Conservation (phyloP, 2,329 filamentous ascomycete genomes). For the Apiospora koreana region DNA sequence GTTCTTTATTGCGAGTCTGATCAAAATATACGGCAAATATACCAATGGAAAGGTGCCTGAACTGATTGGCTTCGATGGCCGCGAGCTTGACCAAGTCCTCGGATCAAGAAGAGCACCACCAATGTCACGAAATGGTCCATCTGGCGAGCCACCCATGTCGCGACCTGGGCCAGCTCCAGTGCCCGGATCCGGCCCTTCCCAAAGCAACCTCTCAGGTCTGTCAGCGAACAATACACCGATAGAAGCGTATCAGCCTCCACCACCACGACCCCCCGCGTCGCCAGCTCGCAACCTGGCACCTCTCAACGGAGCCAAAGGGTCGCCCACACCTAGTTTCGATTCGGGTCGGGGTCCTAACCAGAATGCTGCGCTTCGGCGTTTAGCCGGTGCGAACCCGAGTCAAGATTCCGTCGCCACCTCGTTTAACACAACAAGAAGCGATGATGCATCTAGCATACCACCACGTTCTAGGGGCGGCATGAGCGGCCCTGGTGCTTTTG, state of each 20-base stretch:
- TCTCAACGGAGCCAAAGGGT: conserved; percentile 41
- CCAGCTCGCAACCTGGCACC: conserved; percentile 35
- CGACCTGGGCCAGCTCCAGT: conserved; percentile 16
- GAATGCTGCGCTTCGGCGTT: conserved; percentile 44
- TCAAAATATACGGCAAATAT: conserved; percentile 97
- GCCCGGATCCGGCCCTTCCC: neutral
- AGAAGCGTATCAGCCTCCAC: conserved; percentile 24
- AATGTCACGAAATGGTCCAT: conserved; percentile 18
- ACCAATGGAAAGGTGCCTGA: conserved; percentile 82
- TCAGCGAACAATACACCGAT: conserved; percentile 15
- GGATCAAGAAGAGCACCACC: conserved; percentile 53
- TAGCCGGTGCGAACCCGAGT: conserved; percentile 54
- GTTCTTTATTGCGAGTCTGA: conserved; percentile 93
- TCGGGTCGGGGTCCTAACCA: conserved; percentile 45
- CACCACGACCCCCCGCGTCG: conserved; percentile 18
- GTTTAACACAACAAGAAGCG: conserved; percentile 46
- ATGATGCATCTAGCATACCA: conserved; percentile 51
- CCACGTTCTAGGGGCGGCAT: conserved; percentile 56
- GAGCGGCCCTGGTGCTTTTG: conserved; percentile 39
- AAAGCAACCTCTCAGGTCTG: conserved; percentile 12
- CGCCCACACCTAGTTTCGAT: conserved; percentile 55
- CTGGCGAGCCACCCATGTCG: conserved; percentile 24
- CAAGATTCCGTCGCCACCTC: conserved; percentile 58
- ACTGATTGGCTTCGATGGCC: conserved; percentile 78
- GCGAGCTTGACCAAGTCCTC: conserved; percentile 74